Percentiles rank a stretch among this genome's conserved stretches.
phyloP scores from a whole-genome alignment of 192 early-diverging fungal species.

The Chytriomyces sp. region DNA sequence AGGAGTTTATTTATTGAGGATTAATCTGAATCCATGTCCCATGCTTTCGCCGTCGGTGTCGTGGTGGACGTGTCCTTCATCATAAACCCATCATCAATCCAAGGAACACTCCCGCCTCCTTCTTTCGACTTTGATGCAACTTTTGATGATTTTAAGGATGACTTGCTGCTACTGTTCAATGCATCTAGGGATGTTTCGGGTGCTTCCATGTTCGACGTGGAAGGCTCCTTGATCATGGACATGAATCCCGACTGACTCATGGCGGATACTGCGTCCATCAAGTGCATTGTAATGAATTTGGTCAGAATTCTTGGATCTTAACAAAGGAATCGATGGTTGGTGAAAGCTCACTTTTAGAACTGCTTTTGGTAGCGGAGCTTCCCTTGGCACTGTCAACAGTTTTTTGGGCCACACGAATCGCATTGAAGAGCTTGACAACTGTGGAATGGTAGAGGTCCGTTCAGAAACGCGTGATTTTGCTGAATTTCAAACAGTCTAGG shows the following conservation, averaged over 20 bases:
- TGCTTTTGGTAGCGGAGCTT: slow-evolving; percentile 49
- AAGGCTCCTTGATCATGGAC: slow-evolving; percentile 29
- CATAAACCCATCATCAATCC: slow-evolving; percentile 24
- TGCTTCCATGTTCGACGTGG: not conserved
- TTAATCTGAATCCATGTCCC: slow-evolving; percentile 22
- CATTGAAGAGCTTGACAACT: slow-evolving; percentile 96
- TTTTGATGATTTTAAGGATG: slow-evolving; percentile 14
- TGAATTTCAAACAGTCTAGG: not conserved
- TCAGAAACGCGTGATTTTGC: slow-evolving; percentile 25
- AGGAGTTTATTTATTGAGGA: not conserved
- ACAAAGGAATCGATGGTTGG: not conserved
- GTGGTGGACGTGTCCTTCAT: not conserved
- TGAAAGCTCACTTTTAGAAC: not conserved
- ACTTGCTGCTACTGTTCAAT: not conserved
- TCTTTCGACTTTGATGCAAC: not conserved
- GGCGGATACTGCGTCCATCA: slow-evolving; percentile 1
- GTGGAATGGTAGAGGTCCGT: too few species aligned
- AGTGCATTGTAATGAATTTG: not conserved
- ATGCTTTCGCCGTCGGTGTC: not conserved
- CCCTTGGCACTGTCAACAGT: slow-evolving; percentile 65
- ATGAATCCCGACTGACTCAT: slow-evolving; percentile 13
- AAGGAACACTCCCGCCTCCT: slow-evolving; percentile 5
- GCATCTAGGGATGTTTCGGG: not conserved
- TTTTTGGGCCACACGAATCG: slow-evolving; percentile 86
- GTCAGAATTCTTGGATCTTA: not conserved